A percentile compares a stretch with the other conserved stretches of the same genome.
Evolutionary conservation across 1,284 basidiomycete species (phyloP).

Genomic region (Termitomyces sp.): DNA sequence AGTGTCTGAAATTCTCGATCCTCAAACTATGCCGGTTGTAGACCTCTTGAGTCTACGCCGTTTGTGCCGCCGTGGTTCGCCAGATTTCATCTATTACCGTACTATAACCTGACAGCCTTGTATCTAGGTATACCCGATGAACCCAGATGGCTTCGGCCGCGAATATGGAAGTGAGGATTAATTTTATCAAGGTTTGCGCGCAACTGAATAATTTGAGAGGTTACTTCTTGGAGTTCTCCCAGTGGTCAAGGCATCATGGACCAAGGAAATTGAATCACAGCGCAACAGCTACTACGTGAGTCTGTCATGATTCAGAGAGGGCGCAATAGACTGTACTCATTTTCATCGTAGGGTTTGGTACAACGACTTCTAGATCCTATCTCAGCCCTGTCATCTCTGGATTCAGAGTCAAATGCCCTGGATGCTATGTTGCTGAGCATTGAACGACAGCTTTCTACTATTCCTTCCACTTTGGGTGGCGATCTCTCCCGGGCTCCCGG

Average conservation of each 20-base stretch:
- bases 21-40: constrained; percentile 44
- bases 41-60: constrained; percentile 50
- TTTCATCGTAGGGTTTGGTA: constrained; percentile 55
- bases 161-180: constrained; percentile 63
- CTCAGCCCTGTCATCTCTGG: constrained; percentile 41
- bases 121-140: constrained; percentile 61
- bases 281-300: constrained; percentile 66
- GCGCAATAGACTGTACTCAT: neutral
- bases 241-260: constrained; percentile 52
- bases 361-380: constrained; percentile 57
- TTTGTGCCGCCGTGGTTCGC: constrained; percentile 55
- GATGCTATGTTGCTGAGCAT: constrained; percentile 50
- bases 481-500: constrained; percentile 53
- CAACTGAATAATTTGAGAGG: constrained; percentile 29
- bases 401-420: constrained; percentile 34
- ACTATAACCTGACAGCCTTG: constrained; percentile 4
- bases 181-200: constrained; percentile 1
- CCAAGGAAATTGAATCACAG: constrained; percentile 51
- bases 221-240: constrained; percentile 61
- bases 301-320: neutral
- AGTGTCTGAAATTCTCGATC: constrained; percentile 57
- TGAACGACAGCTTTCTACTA: constrained; percentile 52
- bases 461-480: constrained; percentile 48
- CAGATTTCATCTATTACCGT: neutral
- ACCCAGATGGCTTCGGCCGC: constrained; percentile 66